Base-by-base conservation (phyloP, 2,329 filamentous ascomycete genomes). In the Arthrinium phaeospermum region DNA sequence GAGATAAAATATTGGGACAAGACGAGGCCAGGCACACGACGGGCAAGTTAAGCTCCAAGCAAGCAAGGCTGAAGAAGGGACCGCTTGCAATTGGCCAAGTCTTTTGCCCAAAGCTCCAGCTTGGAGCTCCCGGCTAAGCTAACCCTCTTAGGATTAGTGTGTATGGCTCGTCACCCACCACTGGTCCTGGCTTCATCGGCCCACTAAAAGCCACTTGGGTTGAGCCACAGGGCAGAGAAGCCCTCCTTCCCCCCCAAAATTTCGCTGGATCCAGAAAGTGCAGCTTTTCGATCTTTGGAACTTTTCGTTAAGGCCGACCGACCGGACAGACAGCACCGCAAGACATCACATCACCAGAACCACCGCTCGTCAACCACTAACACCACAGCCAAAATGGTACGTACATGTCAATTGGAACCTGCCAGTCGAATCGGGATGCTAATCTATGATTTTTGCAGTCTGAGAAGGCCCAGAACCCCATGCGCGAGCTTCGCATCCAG, bases 381-480 rank as follows among this genome's bases (percentile, higher is more conserved):
- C 76, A 67, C 70, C 70, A 61, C 72, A 74, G 68, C 37, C 71
- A 72, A 71, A 53, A 72, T 72, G 72, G 71, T 74, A 72, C 49
- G 72, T 67, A 22, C 30, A 24, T 37, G 44, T 12, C 57, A 64
- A 64, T 64, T 41, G 57, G 41, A 10, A n/a, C 10, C 13, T 19
- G 30, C 10, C 34, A 41, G 30, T 64, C 34, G 34, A 64, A n/a
- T 14, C 57, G n/a, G 22, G 34, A 81, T 75, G 61, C 78, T 81
- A 76, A 83, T 27, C 22, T 1, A 13, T n/a, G 30, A 57, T 22
- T 51, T 73, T 84, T 86, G 81, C 82, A 90, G 87, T 89, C 93
- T 86, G 94, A 96, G 86, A 98, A 98, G 91, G 86, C 90, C 86
- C 89, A 90, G 86, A 99, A 99, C 92, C 96, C 96, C 90, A 99